Evolutionary conservation across 2,329 filamentous ascomycete genomes (phyloP).

Genomic region (Ceratocystis cubensis): DNA sequence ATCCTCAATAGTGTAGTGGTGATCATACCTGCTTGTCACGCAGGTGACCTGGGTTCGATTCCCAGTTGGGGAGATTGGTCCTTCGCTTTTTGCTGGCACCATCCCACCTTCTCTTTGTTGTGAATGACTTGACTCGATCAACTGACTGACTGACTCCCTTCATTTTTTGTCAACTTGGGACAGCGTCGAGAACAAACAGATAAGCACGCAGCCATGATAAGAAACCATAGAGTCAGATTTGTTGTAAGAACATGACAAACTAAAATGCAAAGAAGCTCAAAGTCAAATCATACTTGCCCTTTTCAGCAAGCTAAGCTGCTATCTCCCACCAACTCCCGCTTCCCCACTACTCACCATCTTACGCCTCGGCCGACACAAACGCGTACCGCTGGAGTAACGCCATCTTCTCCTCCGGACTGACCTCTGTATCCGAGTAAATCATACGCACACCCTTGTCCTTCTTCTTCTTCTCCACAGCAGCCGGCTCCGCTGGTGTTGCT

Average conservation of each 20-base stretch:
- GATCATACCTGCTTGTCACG: conserved; percentile 10
- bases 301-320: not conserved
- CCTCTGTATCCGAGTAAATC: conserved; percentile 67
- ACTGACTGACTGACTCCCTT: not conserved
- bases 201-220: not conserved
- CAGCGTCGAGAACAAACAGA: not conserved
- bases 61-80: conserved; percentile 2
- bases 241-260: conserved; percentile 4
- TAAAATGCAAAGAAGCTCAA: conserved; percentile 7
- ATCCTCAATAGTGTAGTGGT: conserved; percentile 15
- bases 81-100: not conserved
- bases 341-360: not conserved
- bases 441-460: conserved; percentile 57
- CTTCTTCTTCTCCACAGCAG: conserved; percentile 46
- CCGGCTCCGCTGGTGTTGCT: conserved; percentile 24
- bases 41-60: conserved; percentile 17
- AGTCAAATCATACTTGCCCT: conserved; percentile 8
- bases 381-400: conserved; percentile 64
- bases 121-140: not conserved
- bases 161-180: not conserved
- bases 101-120: not conserved
- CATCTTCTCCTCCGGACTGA: conserved; percentile 85
- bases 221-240: conserved; percentile 3
- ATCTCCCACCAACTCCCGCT: not conserved
- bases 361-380: conserved; percentile 33